These are phyloP conservation scores for Parachaetomium inaequale DNA, from an alignment of 495 filamentous ascomycete species.

Conservation along the genomic window DNA sequence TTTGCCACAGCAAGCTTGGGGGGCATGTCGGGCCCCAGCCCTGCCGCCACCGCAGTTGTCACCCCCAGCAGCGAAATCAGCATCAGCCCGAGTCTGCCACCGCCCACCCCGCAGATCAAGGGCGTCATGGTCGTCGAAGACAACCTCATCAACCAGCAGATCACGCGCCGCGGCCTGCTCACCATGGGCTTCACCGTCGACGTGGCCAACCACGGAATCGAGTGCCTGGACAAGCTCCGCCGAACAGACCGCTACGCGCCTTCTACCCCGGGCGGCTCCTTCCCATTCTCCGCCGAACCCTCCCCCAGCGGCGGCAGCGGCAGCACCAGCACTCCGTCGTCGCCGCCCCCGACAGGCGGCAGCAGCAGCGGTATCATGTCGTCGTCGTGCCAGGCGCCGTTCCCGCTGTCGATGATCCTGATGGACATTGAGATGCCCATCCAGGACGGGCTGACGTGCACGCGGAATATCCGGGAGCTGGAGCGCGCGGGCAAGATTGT, in stretches of 20 bases:
- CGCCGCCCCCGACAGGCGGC: not conserved
- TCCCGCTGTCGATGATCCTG: constrained; percentile 51
- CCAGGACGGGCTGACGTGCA: constrained; percentile 73
- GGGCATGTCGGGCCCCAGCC: not conserved
- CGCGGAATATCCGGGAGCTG: constrained; percentile 60
- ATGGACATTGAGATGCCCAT: constrained; percentile 88
- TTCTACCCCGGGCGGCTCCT: constrained; percentile 12
- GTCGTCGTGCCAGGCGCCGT: not conserved
- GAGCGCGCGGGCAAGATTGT: constrained; percentile 49
- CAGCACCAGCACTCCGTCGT: not conserved
- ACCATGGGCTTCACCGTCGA: constrained; percentile 61
- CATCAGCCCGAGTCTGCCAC: not conserved
- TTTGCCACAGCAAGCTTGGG: not conserved
- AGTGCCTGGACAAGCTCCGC: constrained; percentile 58
- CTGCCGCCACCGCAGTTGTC: not conserved
- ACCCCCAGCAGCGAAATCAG: constrained; percentile 9
- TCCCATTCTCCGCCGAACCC: not conserved
- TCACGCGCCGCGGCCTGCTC: constrained; percentile 60
- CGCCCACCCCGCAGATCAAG: constrained; percentile 24
- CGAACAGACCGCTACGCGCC: constrained; percentile 32
- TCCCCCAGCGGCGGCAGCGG: not conserved
- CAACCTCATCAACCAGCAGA: constrained; percentile 71
- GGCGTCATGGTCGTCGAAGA: constrained; percentile 69
- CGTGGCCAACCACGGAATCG: constrained; percentile 70
- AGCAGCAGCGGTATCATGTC: not conserved